Evolutionary conservation across 2,329 filamentous ascomycete species (phyloP), one percentile per base, ranked within the genome.

Genomic region (Penicillium sumatraense): DNA sequence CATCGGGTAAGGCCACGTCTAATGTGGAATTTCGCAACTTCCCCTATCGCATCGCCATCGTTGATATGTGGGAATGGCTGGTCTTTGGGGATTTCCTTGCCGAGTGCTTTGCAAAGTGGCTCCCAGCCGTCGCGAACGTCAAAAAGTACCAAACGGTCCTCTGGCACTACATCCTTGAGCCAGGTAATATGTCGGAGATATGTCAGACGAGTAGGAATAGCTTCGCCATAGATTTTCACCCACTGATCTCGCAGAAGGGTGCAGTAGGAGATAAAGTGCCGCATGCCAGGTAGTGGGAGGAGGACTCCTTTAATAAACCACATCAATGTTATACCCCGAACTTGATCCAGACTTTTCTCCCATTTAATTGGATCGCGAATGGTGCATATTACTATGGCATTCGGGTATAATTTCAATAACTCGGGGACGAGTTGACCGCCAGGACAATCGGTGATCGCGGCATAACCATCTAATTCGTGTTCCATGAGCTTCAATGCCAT

Each of bases 311-410:
- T 55, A 1, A 68, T 47, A 31, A 63, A 65, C 61, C 60, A 66
- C 13, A 60, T 20, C 0, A 58, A 51, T 9, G 59, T 57, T n/a
- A 59, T 24, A 21, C 56, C 49, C 8, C 54, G 47, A 6, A 65
- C 50, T 5, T 62, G 59, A 8, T 54, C 45, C 53, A 68, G 66
- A 21, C 64, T 67, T n/a, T 50, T 60, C 26, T 57, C 64, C 67
- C 67, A 69, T 0, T 56, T 26, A 0, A 50, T 18, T 0, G 63
- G 56, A 9, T 69, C 66, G 24, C 67, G 66, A 1, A 57, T 63
- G 6, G 74, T 77, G 54, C 75, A 72, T 16, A 83, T 74, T 3
- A 82, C 78, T 51, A 76, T 76, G 11, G 79, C 80, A 24, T 82
- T 72, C 0, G 81, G 80, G 55, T 81, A 82, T 8, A 81, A 58